Percentiles rank a stretch among this genome's conserved stretches.
These are phyloP conservation scores for Tetrapisispora arboricola DNA, from an alignment of 805 yeast species.

Conservation along the genomic window DNA sequence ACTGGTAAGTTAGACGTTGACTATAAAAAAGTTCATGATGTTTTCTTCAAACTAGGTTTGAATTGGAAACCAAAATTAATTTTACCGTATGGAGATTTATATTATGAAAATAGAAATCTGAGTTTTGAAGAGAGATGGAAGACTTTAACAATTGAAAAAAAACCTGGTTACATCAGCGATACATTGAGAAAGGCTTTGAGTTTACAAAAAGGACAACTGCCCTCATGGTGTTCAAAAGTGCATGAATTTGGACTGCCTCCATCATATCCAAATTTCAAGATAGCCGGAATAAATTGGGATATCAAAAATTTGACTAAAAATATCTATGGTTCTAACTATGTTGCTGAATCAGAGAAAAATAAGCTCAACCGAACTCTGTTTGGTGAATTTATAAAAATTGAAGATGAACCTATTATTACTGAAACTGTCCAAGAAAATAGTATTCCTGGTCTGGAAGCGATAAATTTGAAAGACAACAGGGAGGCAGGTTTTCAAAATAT, in stretches of 20 bases:
- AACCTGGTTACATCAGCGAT: slow-evolving; percentile 62
- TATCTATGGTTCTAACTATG: slow-evolving; percentile 21
- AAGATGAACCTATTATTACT: too few relatives aligned
- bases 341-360: slow-evolving; percentile 10
- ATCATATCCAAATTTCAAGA: slow-evolving; percentile 52
- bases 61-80: slow-evolving; percentile 48
- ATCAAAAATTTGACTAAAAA: slow-evolving; percentile 30
- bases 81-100: slow-evolving; percentile 63
- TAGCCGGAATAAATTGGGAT: slow-evolving; percentile 44
- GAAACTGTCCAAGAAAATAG: too few relatives aligned
- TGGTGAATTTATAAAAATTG: slow-evolving; percentile 27
- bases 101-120: slow-evolving; percentile 63
- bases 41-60: slow-evolving; percentile 73
- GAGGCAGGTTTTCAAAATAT: too few relatives aligned
- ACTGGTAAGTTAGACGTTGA: slow-evolving; percentile 81
- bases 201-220: slow-evolving; percentile 44
- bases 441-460: too few relatives aligned
- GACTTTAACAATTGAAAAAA: slow-evolving; percentile 28
- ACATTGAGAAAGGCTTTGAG: slow-evolving; percentile 62
- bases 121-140: slow-evolving; percentile 35
- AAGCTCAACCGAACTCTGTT: slow-evolving; percentile 10
- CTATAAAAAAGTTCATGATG: slow-evolving; percentile 69
- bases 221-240: slow-evolving; percentile 77
- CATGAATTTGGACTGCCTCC: slow-evolving; percentile 73
- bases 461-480: too few relatives aligned